A percentile compares a stretch with the other conserved stretches of the same genome.
Evolutionary conservation across 2,329 filamentous ascomycete species (phyloP).

Genomic region (Byssothecium circinans): DNA sequence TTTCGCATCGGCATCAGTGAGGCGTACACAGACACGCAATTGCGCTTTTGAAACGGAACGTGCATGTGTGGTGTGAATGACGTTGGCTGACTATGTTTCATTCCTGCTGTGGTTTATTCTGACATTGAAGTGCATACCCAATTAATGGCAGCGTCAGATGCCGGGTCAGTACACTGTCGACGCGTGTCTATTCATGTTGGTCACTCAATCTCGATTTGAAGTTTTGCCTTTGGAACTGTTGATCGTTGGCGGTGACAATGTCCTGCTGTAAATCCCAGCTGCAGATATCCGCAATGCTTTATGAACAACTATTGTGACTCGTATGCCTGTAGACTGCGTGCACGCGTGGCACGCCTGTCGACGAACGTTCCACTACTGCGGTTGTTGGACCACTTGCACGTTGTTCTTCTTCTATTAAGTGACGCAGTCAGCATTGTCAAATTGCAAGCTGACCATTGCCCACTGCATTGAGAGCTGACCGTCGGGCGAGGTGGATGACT

Average conservation of each 20-base stretch:
- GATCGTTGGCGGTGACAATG: not conserved
- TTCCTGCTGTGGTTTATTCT: conserved; percentile 13
- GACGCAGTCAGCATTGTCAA: conserved; percentile 15
- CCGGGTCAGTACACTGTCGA: not conserved
- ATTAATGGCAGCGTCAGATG: not conserved
- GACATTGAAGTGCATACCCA: not conserved
- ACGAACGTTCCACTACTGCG: conserved; percentile 25
- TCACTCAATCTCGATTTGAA: too few relatives aligned
- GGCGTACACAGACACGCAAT: conserved; percentile 6
- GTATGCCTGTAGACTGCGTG: conserved; percentile 13
- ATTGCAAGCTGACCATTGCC: not conserved
- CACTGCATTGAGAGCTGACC: too few relatives aligned
- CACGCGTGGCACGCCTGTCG: conserved; percentile 12
- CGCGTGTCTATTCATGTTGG: not conserved
- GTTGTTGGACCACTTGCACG: conserved; percentile 81
- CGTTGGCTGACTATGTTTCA: conserved; percentile 3
- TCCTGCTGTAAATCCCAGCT: not conserved
- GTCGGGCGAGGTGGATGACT: too few relatives aligned
- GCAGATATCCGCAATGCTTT: conserved; percentile 5
- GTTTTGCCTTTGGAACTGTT: too few relatives aligned
- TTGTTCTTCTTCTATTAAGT: conserved; percentile 79
- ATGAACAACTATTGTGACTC: conserved; percentile 15
- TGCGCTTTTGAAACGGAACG: conserved; percentile 2
- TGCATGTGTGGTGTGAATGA: conserved; percentile 1
- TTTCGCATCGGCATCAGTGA: not conserved